These are phyloP conservation scores for Ceratocystis colombiana DNA, from an alignment of 2,329 filamentous ascomycete species.

Conservation along the genomic window DNA sequence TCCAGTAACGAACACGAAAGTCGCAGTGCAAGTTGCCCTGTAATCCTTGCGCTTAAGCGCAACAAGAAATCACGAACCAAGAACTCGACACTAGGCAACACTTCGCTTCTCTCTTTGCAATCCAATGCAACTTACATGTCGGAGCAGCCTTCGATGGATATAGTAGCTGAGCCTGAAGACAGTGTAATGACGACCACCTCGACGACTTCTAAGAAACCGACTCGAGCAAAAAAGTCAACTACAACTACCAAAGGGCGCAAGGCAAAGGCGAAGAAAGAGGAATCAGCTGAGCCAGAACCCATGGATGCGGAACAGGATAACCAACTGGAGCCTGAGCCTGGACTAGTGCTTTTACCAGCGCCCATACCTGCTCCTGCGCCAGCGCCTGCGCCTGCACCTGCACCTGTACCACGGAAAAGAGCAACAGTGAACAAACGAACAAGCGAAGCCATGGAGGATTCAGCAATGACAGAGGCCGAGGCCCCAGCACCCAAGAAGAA, in stretches of 20 bases:
- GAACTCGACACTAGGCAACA: conserved; percentile 53
- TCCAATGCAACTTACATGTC: conserved; percentile 44
- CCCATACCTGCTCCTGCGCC: not conserved
- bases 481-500: conserved; percentile 51
- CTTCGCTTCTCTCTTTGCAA: conserved; percentile 54
- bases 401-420: conserved; percentile 34
- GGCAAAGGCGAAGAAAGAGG: conserved; percentile 43
- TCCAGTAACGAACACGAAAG: conserved; percentile 72
- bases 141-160: conserved; percentile 33
- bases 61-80: conserved; percentile 50
- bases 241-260: conserved; percentile 35
- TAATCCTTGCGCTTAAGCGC: conserved; percentile 60
- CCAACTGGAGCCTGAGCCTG: conserved; percentile 2
- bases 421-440: conserved; percentile 49
- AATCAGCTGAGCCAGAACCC: conserved; percentile 38
- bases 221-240: conserved; percentile 45
- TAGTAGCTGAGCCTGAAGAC: conserved; percentile 45
- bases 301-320: conserved; percentile 3
- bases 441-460: conserved; percentile 50
- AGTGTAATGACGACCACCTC: conserved; percentile 51
- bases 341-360: not conserved
- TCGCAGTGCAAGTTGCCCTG: conserved; percentile 68
- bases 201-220: conserved; percentile 33
- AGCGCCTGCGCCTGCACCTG: conserved; percentile 27
- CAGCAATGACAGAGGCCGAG: conserved; percentile 36